Evolutionary conservation across 176 grass and related monocot genomes (phyloP).

Genomic region (Eragrostis nindensis): DNA sequence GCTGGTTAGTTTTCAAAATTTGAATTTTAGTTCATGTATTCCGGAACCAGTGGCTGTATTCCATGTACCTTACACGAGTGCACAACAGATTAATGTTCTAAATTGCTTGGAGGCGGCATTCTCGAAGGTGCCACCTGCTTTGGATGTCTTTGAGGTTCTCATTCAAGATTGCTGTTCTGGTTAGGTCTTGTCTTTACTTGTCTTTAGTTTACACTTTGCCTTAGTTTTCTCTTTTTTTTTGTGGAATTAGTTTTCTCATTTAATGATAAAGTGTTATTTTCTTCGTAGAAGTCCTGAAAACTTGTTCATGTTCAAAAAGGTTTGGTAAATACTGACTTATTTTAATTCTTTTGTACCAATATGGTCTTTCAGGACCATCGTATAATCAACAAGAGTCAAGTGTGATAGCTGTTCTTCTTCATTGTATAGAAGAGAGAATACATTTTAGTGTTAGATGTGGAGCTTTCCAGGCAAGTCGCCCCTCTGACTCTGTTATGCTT

Average conservation of each 20-base stretch:
- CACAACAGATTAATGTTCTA: conserved; percentile 75
- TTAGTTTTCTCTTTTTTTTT: conserved; percentile 35
- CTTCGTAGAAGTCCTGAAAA: conserved; percentile 16
- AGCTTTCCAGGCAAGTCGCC: conserved; percentile 73
- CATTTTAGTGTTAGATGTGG: conserved; percentile 70
- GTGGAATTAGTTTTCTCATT: too few species aligned
- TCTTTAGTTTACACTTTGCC: conserved; percentile 11
- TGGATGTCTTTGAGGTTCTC: conserved; percentile 72
- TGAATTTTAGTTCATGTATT: conserved; percentile 27
- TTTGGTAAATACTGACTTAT: conserved; percentile 35
- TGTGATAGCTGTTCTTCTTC: conserved; percentile 64
- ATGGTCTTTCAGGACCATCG: conserved; percentile 48
- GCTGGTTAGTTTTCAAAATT: conserved; percentile 61
- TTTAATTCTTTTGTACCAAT: conserved; percentile 45
- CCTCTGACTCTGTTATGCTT: conserved; percentile 29
- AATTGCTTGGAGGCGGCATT: conserved; percentile 86
- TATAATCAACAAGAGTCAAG: conserved; percentile 53
- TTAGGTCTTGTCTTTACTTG: conserved; percentile 43
- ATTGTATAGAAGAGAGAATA: conserved; percentile 61
- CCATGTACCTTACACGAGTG: conserved; percentile 34
- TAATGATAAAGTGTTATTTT: conserved; percentile 28
- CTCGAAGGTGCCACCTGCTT: conserved; percentile 76
- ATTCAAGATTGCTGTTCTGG: conserved; percentile 56
- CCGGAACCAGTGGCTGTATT: conserved; percentile 7
- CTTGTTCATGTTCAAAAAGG: conserved; percentile 3